Base-by-base conservation (phyloP, 1,284 basidiomycete species). In the Dichomitus squalens region DNA sequence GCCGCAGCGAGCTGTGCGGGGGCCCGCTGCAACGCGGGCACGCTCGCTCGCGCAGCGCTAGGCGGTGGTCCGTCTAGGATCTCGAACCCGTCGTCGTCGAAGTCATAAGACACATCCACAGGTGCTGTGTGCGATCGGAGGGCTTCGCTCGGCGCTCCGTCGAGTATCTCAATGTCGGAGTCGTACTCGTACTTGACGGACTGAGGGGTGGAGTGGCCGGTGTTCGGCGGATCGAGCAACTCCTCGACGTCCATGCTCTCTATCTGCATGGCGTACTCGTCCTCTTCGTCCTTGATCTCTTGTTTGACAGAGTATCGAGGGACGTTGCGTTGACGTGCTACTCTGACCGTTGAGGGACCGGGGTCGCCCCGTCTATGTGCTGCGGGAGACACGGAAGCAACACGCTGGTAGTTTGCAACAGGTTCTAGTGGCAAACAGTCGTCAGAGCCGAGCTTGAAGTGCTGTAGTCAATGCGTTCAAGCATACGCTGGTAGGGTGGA, bases 111-210 rank as follows among this genome's bases (percentile, higher is more conserved):
- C 18, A 33, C 44, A 12, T 5, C 20, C 2, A n/a, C 27, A 18
- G 44, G 29, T 4, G 44, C 27, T 18, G 44, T 33, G 18, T 47
- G 44, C 20, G 44, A 27, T 29, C 41, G 34, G 8, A 11, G 7
- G 14, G 18, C 18, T 11, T 21, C 7, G 4, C 44, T 36, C 11
- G 44, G 52, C 18, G 52, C 36, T 25, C 52, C 52, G 7, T 46
- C 33, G 25, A 53, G 27, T 12, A 53, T 48, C 20, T 53, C 44
- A 33, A 53, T 48, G 14, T 53, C 52, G 18, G 52, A 53, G 36
- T 39, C 35, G 44, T 23, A 20, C 7, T 44, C 41, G 18, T 47
- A 47, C 29, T 47, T 29, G 29, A 7, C 27, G 27, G 27, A 18
- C n/a, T 44, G 43, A 18, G 44, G 18, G 4, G 23, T 35, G 21